Percentiles rank a stretch among this genome's conserved stretches.
Conservation (phyloP, 495 filamentous ascomycete genomes). For the Chaetomium tenue region DNA sequence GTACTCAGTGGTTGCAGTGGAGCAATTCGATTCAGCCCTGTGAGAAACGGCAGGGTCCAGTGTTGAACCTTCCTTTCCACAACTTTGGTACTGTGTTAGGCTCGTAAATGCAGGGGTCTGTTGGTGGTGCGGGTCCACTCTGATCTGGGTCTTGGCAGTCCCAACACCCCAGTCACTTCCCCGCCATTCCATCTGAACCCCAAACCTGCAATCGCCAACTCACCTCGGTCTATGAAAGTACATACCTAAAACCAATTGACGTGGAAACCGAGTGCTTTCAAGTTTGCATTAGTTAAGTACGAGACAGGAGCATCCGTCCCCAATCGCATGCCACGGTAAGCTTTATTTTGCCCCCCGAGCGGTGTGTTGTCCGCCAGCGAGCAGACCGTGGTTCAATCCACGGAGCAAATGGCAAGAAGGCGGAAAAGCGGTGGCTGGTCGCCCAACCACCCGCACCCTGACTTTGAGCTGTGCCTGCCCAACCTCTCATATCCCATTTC, state of each 20-base stretch:
- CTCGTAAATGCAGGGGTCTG: no score
- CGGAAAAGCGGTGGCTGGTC: conserved; percentile 23
- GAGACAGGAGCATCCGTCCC: neutral
- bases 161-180: no score
- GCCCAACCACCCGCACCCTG: conserved; percentile 11
- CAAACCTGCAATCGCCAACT: no score
- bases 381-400: neutral
- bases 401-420: neutral
- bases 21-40: no score
- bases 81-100: no score
- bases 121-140: no score
- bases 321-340: neutral
- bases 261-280: neutral
- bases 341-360: neutral
- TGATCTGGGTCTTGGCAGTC: no score
- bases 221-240: no score
- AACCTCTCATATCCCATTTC: conserved; percentile 23
- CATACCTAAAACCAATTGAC: neutral
- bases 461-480: conserved; percentile 2
- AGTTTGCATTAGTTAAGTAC: neutral
- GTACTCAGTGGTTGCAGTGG: no score
- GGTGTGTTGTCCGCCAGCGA: conserved; percentile 2
- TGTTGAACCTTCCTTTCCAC: no score
- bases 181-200: no score
- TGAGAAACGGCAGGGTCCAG: no score